A percentile compares a stretch with the other conserved stretches of the same genome.
Conservation (phyloP, 1,139 yeast genomes). For the Geotrichum bryndzae region DNA sequence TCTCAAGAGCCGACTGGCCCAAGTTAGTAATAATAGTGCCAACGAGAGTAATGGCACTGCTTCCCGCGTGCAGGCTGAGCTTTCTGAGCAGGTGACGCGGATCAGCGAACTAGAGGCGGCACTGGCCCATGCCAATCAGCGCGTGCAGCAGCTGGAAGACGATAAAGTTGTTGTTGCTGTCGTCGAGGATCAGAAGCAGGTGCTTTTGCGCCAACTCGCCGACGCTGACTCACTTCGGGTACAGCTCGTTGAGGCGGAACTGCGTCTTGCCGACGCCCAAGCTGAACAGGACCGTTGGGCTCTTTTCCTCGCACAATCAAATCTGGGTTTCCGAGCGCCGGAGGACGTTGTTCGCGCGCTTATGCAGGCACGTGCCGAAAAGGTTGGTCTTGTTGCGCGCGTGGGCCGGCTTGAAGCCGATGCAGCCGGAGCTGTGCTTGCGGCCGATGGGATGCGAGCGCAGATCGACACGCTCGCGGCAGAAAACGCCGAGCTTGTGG, state of each 20-base stretch:
- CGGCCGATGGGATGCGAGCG: constrained; percentile 30
- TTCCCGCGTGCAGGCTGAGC: constrained; percentile 35
- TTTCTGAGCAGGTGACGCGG: constrained; percentile 52
- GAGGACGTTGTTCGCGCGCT: constrained; percentile 34
- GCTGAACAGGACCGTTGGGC: constrained; percentile 40
- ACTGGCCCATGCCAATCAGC: constrained; percentile 45
- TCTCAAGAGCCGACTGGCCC: constrained; percentile 34
- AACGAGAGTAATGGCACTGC: neutral
- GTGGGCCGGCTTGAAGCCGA: constrained; percentile 35
- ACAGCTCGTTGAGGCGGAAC: constrained; percentile 46
- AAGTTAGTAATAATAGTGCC: neutral
- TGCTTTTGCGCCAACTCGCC: constrained; percentile 41
- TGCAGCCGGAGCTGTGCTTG: constrained; percentile 27
- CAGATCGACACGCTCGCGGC: constrained; percentile 35
- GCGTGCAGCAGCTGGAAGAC: constrained; percentile 40
- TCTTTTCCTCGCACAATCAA: constrained; percentile 29
- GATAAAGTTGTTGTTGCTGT: constrained; percentile 45
- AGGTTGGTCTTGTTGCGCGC: constrained; percentile 31
- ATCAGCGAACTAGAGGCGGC: constrained; percentile 52
- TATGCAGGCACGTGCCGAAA: constrained; percentile 33
- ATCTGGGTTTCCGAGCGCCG: constrained; percentile 29
- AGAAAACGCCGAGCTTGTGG: constrained; percentile 36
- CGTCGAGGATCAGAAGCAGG: constrained; percentile 46
- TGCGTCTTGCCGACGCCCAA: constrained; percentile 47
- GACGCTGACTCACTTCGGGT: constrained; percentile 44